These are phyloP conservation scores for Cyclotella choctawhatcheeana DNA, from an alignment of 108 stramenopile genomes.

Conservation along the genomic window DNA sequence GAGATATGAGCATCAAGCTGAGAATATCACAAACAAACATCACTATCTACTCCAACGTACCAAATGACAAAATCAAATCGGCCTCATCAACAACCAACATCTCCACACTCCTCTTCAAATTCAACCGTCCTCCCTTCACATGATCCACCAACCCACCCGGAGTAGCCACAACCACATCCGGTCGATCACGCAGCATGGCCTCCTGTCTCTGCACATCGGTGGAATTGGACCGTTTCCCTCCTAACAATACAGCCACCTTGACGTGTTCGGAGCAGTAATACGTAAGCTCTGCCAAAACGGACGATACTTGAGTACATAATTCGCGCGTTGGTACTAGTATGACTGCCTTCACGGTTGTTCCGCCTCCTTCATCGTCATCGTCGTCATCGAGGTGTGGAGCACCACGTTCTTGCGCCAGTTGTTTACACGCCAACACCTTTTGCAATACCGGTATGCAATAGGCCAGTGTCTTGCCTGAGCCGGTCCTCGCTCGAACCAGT, in stretches of 20 bases:
- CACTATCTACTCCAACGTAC: slow-evolving; percentile 37
- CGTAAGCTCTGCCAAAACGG: slow-evolving; percentile 72
- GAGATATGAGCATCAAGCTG: no score
- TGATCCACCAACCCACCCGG: slow-evolving; percentile 80
- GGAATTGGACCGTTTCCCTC: slow-evolving; percentile 44
- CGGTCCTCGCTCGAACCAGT: slow-evolving; percentile 93
- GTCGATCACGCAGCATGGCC: slow-evolving; percentile 79
- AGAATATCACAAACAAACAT: slow-evolving; percentile 7
- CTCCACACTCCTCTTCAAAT: slow-evolving; percentile 71
- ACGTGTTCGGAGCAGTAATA: slow-evolving; percentile 94
- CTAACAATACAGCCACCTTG: slow-evolving; percentile 73
- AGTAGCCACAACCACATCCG: slow-evolving; percentile 80
- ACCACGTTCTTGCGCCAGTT: slow-evolving; percentile 32
- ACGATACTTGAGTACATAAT: slow-evolving; percentile 90
- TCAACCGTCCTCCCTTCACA: slow-evolving; percentile 60
- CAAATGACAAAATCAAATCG: slow-evolving; percentile 96
- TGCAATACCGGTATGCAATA: slow-evolving; percentile 94
- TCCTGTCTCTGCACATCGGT: slow-evolving; percentile 61
- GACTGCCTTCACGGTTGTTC: slow-evolving; percentile 69
- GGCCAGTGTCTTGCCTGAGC: slow-evolving; percentile 97
- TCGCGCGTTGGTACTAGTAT: slow-evolving; percentile 97
- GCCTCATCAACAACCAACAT: slow-evolving; percentile 98
- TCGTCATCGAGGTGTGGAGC: slow-evolving; percentile 9
- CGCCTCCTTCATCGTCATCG: slow-evolving; percentile 14
- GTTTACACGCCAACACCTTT: slow-evolving; percentile 81